Evolutionary conservation across 108 stramenopile species (phyloP).

Genomic region (Stephanodiscus triporus): DNA sequence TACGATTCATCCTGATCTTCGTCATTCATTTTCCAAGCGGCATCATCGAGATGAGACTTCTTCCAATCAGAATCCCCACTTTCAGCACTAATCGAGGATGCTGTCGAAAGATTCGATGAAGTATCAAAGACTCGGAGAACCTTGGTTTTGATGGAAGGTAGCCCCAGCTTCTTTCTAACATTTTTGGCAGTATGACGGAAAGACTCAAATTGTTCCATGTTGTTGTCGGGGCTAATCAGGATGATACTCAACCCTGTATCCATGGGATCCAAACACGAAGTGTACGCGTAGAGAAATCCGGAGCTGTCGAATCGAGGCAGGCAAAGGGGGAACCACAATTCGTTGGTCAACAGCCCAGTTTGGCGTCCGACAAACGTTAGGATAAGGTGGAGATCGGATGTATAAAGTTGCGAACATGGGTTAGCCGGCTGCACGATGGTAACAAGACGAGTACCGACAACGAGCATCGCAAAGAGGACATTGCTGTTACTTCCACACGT

Average conservation of each 20-base stretch:
- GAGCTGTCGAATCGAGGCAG: constrained; percentile 77
- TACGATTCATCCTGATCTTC: constrained; percentile 30
- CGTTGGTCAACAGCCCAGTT: constrained; percentile 59
- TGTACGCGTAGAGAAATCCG: constrained; percentile 79
- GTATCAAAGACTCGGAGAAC: constrained; percentile 26
- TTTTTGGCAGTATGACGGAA: constrained; percentile 52
- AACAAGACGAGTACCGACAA: constrained; percentile 60
- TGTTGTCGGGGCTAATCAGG: constrained; percentile 60
- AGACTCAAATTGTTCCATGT: constrained; percentile 74
- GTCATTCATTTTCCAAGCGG: constrained; percentile 40
- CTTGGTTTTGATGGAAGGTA: constrained; percentile 43
- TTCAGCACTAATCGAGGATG: constrained; percentile 24
- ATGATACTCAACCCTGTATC: constrained; percentile 57
- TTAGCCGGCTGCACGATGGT: constrained; percentile 68
- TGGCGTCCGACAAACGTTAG: constrained; percentile 66
- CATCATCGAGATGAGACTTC: constrained; percentile 24
- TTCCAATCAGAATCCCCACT: constrained; percentile 26
- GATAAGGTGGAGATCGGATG: constrained; percentile 73
- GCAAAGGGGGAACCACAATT: constrained; percentile 83
- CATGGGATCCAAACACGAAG: constrained; percentile 56
- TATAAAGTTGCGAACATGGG: constrained; percentile 64
- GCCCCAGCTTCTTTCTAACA: constrained; percentile 47
- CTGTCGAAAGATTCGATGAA: constrained; percentile 17
- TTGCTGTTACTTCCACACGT: constrained; percentile 30
- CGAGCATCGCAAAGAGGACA: constrained; percentile 65